Percentiles rank a stretch among this genome's conserved stretches.
These are phyloP conservation scores for Penicillium sp. DNA, from an alignment of 2,329 filamentous ascomycete genomes.

Conservation along the genomic window DNA sequence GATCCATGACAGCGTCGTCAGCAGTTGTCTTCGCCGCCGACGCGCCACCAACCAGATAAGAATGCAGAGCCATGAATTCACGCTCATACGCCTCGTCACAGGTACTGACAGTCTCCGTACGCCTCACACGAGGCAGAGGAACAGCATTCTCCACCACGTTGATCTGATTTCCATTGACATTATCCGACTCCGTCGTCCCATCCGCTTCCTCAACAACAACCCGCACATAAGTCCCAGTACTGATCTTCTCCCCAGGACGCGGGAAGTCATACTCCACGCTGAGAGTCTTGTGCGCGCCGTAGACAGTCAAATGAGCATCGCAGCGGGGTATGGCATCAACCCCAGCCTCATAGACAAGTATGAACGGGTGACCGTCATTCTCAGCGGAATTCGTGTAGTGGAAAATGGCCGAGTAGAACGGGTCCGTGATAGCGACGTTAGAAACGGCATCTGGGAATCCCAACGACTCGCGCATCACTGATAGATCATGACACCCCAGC, in stretches of 20 bases:
- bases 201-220: conserved; percentile 39
- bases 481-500: conserved; percentile 55
- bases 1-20: conserved; percentile 36
- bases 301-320: conserved; percentile 44
- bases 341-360: conserved; percentile 57
- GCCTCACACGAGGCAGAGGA: conserved; percentile 11
- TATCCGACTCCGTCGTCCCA: not conserved
- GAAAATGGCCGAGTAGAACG: conserved; percentile 40
- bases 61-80: conserved; percentile 36
- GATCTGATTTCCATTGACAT: not conserved
- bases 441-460: conserved; percentile 49
- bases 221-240: conserved; percentile 54
- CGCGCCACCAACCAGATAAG: conserved; percentile 29
- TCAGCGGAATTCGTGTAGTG: conserved; percentile 25
- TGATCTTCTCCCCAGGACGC: conserved; percentile 30
- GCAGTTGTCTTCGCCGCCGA: conserved; percentile 32
- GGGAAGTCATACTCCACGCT: conserved; percentile 56
- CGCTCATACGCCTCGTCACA: conserved; percentile 38
- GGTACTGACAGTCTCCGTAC: conserved; percentile 30
- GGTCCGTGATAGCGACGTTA: conserved; percentile 44
- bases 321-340: conserved; percentile 50
- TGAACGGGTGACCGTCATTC: conserved; percentile 38
- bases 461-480: conserved; percentile 53
- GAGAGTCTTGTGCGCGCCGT: conserved; percentile 53
- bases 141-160: not conserved